These are phyloP conservation scores for Angomonas desouzai DNA, from an alignment of 208 protist species.

Conservation along the genomic window DNA sequence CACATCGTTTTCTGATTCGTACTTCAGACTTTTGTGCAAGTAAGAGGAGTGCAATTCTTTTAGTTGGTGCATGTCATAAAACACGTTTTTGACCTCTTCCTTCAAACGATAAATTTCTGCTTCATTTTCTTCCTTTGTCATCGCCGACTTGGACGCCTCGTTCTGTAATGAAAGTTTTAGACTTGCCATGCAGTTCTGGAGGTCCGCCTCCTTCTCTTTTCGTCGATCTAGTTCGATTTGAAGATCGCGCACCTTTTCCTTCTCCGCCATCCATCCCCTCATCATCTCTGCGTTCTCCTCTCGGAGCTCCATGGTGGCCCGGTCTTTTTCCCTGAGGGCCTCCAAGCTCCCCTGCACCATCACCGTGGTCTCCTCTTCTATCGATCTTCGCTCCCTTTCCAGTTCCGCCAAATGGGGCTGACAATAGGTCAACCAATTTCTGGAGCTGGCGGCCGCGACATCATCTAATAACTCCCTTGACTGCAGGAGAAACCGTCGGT, in stretches of 20 bases:
- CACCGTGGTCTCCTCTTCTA: neutral
- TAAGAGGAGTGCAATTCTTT: neutral
- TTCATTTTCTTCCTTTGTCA: neutral
- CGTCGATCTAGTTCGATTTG: neutral
- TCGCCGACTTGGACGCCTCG: neutral
- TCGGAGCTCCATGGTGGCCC: neutral
- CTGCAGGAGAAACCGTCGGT: neutral
- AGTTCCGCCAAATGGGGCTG: neutral
- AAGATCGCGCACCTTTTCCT: neutral
- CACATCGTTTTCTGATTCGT: conserved; percentile 1
- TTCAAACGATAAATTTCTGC: neutral
- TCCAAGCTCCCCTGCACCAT: neutral
- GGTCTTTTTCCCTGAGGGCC: neutral
- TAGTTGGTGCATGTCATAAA: neutral
- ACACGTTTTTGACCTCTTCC: neutral
- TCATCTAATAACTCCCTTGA: neutral
- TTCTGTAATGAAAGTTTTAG: neutral
- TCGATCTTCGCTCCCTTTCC: neutral
- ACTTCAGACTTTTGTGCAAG: neutral
- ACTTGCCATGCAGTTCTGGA: neutral
- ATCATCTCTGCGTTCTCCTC: neutral
- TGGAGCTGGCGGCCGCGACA: neutral
- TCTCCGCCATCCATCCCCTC: neutral
- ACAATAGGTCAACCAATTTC: neutral
- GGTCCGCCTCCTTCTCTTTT: neutral